Base-by-base conservation (phyloP, 371 early-diverging fungal species). In the Zychaea mexicana region DNA sequence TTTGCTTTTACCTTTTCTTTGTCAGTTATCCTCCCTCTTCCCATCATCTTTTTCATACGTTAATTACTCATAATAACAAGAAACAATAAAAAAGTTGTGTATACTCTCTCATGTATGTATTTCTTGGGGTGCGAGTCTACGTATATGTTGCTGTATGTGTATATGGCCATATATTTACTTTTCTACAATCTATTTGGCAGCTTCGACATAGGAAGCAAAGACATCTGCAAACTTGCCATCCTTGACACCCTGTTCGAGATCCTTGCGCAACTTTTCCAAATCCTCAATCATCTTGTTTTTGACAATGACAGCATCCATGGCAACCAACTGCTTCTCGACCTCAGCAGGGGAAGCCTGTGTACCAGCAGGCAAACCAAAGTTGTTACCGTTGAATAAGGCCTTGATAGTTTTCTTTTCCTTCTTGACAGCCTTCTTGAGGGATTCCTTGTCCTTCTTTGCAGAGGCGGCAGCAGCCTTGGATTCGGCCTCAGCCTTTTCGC, bases 361-460 rank as follows among this genome's bases (percentile, higher is more conserved):
- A 66, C 67, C 84, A 49, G 82, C 78, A 38, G 85, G 73, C 60
- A 92, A 76, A 81, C 89, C 92, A 79, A 90, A 92, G 86, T 91
- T 90, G 85, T 91, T 81, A 33, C 84, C 89, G 73, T 91, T 88
- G 71, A 94, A 76, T 57, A 93, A 67, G n/a, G 83, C 73, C 84
- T 92, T 90, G 72, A 97, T 85, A 62, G 82, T 86, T 85, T 96
- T 96, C 88, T 94, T 93, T 76, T 95, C 94, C 86, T 94, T 94
- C 79, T 91, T 90, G 71, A 95, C 82, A 45, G 78, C 85, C 74
- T 92, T 92, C 87, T 95, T 95, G 62, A 79, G 72, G 60, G 79
- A 76, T 64, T 88, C 88, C 81, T 90, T 89, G 70, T 75, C 84
- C 80, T 86, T 88, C 84, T 92, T 93, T 67, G 82, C 85, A 47